phyloP scores from a whole-genome alignment of 169 alveolate species.

The Eimeria brunetti region DNA sequence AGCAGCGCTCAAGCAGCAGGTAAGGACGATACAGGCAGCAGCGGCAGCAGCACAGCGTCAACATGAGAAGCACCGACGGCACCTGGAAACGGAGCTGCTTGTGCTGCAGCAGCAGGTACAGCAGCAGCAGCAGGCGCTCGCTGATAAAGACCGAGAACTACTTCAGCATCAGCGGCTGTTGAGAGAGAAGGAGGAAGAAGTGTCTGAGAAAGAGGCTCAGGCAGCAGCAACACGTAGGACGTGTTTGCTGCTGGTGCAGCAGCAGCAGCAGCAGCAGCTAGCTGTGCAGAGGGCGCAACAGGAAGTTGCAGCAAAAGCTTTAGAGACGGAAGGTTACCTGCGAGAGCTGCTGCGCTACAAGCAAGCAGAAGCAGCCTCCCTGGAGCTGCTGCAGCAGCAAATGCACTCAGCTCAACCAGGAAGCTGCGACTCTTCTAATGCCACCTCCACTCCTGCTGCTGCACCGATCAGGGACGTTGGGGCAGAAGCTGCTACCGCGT shows the following conservation, averaged over 20 bases:
- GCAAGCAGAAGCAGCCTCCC: constrained; percentile 73
- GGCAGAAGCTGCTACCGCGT: not conserved
- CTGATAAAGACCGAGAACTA: constrained; percentile 57
- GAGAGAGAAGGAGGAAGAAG: constrained; percentile 72
- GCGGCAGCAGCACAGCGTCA: constrained; percentile 68
- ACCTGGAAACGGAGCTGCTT: constrained; percentile 47
- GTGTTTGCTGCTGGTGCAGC: constrained; percentile 69
- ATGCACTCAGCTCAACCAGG: constrained; percentile 18
- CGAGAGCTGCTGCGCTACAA: constrained; percentile 77
- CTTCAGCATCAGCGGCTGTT: constrained; percentile 57
- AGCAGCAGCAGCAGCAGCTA: constrained; percentile 67
- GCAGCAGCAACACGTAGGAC: constrained; percentile 73
- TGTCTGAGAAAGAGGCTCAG: constrained; percentile 72
- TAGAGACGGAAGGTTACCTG: constrained; percentile 75
- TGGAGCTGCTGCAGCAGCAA: constrained; percentile 67
- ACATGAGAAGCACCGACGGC: constrained; percentile 56
- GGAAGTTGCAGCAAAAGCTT: constrained; percentile 73
- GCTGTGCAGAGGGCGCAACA: constrained; percentile 76
- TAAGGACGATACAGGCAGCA: constrained; percentile 44
- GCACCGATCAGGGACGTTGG: not conserved
- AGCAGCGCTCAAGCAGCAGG: constrained; percentile 47
- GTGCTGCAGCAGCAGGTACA: constrained; percentile 68
- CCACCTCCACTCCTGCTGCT: not conserved
- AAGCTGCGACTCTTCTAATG: not conserved
- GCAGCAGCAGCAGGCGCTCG: constrained; percentile 65